Base-by-base conservation (phyloP, 768 basidiomycete genomes). In the Paxillus rubicundulus region DNA sequence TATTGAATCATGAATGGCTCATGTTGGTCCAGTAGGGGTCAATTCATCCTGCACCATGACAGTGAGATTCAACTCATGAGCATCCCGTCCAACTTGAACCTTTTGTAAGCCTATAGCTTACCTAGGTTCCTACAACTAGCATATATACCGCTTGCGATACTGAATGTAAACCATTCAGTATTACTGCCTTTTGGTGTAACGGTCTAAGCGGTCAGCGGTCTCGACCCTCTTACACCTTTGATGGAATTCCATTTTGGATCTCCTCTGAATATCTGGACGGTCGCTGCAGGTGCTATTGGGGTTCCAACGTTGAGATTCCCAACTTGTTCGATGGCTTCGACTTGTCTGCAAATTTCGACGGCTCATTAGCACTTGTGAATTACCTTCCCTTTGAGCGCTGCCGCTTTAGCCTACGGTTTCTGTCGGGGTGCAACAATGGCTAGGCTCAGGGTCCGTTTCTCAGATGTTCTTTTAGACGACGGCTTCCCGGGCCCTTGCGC, bases 21-120 rank as follows among this genome's bases (percentile, higher is more conserved):
- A 69, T 69, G 9, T 56, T 61, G 9, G 64, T 58, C 69, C 68
- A 69, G 40, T 3, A 12, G n/a, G 30, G 7, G 20, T 24, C 12
- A 34, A 21, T 18, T 17, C 30, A 39, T 49, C n/a, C 9, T 37
- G 16, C 2, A n/a, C 27, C 6, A 10, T 32, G n/a, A 20, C 27
- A 32, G 32, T 32, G n/a, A 20, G 14, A 20, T 17, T 24, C 38
- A n/a, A n/a, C n/a, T n/a, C n/a, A n/a, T n/a, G n/a, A n/a, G 32
- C 38, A 24, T 24, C 45, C 21, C 45, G 47, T 2, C 34, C n/a
- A n/a, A 37, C 21, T 36, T 14, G 43, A 30, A 14, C n/a, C n/a
- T n/a, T n/a, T n/a, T n/a, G n/a, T n/a, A n/a, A n/a, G n/a, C n/a
- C n/a, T n/a, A n/a, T n/a, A n/a, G n/a, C n/a, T n/a, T n/a, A n/a